Conservation (phyloP, 2,329 filamentous ascomycete species). For the Talaromyces marneffei region DNA sequence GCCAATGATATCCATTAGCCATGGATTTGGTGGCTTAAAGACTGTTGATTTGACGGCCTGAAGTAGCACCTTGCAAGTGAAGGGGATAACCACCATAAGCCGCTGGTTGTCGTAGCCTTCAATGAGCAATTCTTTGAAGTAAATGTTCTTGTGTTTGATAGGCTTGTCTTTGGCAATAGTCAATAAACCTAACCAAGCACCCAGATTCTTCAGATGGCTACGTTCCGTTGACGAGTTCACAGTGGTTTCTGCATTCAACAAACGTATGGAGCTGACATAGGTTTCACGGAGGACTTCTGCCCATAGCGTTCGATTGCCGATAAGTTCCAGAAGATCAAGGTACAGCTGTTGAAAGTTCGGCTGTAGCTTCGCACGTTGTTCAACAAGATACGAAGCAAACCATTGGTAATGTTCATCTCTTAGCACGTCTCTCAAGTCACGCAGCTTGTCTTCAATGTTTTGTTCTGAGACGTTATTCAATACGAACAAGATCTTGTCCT, state of each 20-base stretch:
- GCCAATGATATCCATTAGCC: slow-evolving; percentile 93
- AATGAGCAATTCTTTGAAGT: slow-evolving; percentile 90
- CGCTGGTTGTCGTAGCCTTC: slow-evolving; percentile 92
- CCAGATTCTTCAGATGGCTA: slow-evolving; percentile 85
- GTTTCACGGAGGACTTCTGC: slow-evolving; percentile 88
- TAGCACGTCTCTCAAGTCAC: slow-evolving; percentile 71
- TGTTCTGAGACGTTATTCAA: slow-evolving; percentile 93
- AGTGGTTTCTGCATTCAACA: slow-evolving; percentile 85
- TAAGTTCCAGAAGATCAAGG: slow-evolving; percentile 76
- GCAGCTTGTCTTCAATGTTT: slow-evolving; percentile 77
- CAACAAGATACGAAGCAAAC: slow-evolving; percentile 93
- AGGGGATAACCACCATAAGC: slow-evolving; percentile 86
- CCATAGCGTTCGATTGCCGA: slow-evolving; percentile 74
- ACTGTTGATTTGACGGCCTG: slow-evolving; percentile 80
- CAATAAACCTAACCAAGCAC: slow-evolving; percentile 85
- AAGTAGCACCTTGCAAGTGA: slow-evolving; percentile 90
- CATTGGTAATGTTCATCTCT: slow-evolving; percentile 82
- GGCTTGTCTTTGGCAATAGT: slow-evolving; percentile 92
- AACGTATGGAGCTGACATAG: slow-evolving; percentile 74
- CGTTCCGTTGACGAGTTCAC: slow-evolving; percentile 79
- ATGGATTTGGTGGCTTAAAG: slow-evolving; percentile 92
- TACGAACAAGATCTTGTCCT: slow-evolving; percentile 91
- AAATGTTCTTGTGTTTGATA: slow-evolving; percentile 93
- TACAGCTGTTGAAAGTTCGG: slow-evolving; percentile 95
- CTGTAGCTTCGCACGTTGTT: slow-evolving; percentile 93